Percentiles rank a stretch among this genome's conserved stretches.
phyloP scores from a whole-genome alignment of 495 filamentous ascomycete species.

The Podospora pseudoanserina region DNA sequence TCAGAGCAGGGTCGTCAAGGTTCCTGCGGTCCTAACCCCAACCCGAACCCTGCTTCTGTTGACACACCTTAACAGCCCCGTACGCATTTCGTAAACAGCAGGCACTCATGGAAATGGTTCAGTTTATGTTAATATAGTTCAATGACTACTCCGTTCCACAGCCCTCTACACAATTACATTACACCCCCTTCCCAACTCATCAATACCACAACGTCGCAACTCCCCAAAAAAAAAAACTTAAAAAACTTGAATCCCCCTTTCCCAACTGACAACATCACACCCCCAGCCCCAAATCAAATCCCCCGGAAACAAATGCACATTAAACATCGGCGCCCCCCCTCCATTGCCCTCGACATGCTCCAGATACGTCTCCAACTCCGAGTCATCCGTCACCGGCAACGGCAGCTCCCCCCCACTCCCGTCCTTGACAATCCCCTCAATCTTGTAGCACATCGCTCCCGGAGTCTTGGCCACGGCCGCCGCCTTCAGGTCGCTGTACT shows the following conservation, averaged over 20 bases:
- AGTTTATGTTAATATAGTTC: too few relatives aligned
- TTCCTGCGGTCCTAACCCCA: neutral
- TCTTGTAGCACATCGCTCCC: constrained; percentile 49
- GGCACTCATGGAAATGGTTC: too few relatives aligned
- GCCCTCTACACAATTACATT: too few relatives aligned
- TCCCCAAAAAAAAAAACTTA: too few relatives aligned
- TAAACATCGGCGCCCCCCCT: constrained; percentile 61
- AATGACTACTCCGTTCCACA: too few relatives aligned
- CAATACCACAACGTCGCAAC: too few relatives aligned
- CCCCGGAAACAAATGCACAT: constrained; percentile 39
- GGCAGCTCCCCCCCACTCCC: constrained; percentile 52
- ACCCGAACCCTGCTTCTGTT: neutral
- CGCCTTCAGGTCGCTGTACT: constrained; percentile 53
- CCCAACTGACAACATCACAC: too few relatives aligned
- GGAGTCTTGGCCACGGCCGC: constrained; percentile 56
- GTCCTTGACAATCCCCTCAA: constrained; percentile 65
- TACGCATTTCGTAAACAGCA: too few relatives aligned
- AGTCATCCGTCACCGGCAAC: constrained; percentile 62
- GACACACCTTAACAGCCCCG: too few relatives aligned
- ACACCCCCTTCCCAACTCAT: too few relatives aligned
- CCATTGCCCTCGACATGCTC: constrained; percentile 54
- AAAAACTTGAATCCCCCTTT: too few relatives aligned
- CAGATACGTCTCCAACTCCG: constrained; percentile 67
- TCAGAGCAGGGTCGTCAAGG: neutral
- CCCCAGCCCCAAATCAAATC: neutral